Base-by-base conservation (phyloP, 345 rosid species). In the Eucalyptus sideroxylon region DNA sequence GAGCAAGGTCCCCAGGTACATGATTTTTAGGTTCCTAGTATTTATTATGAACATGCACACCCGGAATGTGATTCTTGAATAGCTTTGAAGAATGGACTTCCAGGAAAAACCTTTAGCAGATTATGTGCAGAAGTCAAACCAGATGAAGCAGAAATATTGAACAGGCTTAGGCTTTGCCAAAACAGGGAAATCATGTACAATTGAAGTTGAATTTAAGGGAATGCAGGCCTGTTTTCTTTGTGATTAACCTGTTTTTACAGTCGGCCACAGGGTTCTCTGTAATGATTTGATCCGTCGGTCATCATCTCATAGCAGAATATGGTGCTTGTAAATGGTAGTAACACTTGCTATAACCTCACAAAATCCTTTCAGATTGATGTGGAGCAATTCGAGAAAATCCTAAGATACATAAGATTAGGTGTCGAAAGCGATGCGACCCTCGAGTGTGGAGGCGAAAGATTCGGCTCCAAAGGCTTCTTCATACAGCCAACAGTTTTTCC, bases 401-500 rank as follows among this genome's bases (percentile, higher is more conserved):
- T 97, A 50, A 92, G 89, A 92, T 96, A 93, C 92, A 96, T 97
- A 90, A 94, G 62, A 91, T 93, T 94, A 40, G 99, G 99, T 5
- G 86, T 94, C 4, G 96, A 96, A 86, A 92, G 96, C 93, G 92
- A 93, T 81, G 99, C 99, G 40, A 95, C 93, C 86, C 99, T 97
- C 56, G 97, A 96, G 94, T 93, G 97, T n/a, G 99, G 99, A 80
- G 99, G 99, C 60, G 97, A 91, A 47, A 94, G 95, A 89, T 27
- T 95, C 47, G 99, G 99, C 65, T 60, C 91, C 90, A 95, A 88
- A 92, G 99, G 99, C 87, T 97, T 92, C 93, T 97, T 95, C 87
- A 88, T 97, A 88, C 97, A 96, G 93, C 99, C 99, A 65, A 97
- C 99, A n/a, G 99, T 97, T 81, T 97, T 97, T 97, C 99, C 50